These are phyloP conservation scores for Pyrrhoderma lamaoense DNA, from an alignment of 1,284 basidiomycete species.

Conservation along the genomic window DNA sequence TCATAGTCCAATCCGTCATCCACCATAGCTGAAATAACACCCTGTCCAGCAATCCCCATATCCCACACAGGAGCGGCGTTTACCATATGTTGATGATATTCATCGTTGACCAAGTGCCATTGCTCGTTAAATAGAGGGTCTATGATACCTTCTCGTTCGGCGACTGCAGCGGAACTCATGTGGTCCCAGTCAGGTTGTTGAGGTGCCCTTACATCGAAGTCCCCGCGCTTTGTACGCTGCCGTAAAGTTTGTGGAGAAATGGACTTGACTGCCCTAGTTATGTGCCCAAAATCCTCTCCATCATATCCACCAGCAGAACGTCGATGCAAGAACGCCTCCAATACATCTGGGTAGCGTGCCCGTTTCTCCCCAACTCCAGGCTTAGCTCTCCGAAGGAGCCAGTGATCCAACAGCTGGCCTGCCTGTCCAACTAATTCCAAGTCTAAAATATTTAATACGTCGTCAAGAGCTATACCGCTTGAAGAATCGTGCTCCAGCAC, in stretches of 20 bases:
- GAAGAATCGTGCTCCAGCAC: conserved; percentile 69
- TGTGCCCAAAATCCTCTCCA: conserved; percentile 23
- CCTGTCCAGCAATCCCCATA: conserved; percentile 79
- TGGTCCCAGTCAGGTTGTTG: conserved; percentile 37
- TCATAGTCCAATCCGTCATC: conserved; percentile 95
- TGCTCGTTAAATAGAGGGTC: conserved; percentile 86
- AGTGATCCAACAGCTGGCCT: conserved; percentile 79
- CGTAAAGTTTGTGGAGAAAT: conserved; percentile 54
- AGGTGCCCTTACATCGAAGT: conserved; percentile 39
- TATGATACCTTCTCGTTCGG: conserved; percentile 61
- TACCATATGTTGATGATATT: conserved; percentile 73
- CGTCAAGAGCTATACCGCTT: conserved; percentile 44
- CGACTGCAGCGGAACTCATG: conserved; percentile 40
- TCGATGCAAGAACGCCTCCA: conserved; percentile 34
- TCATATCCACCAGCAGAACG: conserved; percentile 36
- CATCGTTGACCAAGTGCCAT: conserved; percentile 88
- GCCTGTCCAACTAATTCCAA: conserved; percentile 85
- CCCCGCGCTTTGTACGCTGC: conserved; percentile 52
- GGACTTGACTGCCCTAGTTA: conserved; percentile 39
- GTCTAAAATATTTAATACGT: conserved; percentile 57
- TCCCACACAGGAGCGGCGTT: conserved; percentile 84
- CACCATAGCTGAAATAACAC: conserved; percentile 83
- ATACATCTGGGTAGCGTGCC: conserved; percentile 16
- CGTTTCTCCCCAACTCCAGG: conserved; percentile 22
- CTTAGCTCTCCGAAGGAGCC: conserved; percentile 70